Conservation (phyloP, 306 rosid species). For the Sicyos edulis region DNA sequence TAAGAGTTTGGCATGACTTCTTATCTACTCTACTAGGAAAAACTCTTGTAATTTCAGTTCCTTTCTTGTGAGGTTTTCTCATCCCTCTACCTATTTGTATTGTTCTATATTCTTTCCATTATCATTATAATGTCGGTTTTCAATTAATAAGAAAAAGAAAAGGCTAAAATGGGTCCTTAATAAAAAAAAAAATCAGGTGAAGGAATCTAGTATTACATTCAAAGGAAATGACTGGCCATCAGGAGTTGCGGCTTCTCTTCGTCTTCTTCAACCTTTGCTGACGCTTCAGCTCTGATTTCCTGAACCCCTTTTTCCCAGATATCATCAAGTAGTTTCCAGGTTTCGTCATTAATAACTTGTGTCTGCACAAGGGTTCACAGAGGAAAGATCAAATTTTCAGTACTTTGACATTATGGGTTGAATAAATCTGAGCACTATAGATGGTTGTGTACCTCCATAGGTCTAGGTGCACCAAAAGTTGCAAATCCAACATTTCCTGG, state of each 20-base stretch:
- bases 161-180: background rate
- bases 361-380: conserved; percentile 43
- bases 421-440: conserved; percentile 20
- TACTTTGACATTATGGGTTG: conserved; percentile 1
- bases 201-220: conserved; percentile 33
- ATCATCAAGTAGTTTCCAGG: conserved; percentile 85
- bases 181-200: conserved; percentile 22
- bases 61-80: background rate
- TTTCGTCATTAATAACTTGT: conserved; percentile 73
- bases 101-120: background rate
- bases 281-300: conserved; percentile 58
- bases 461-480: conserved; percentile 90
- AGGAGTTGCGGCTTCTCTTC: conserved; percentile 78
- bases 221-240: conserved; percentile 86
- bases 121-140: background rate
- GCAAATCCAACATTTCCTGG: conserved; percentile 85
- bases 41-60: background rate
- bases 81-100: background rate
- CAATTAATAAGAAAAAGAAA: background rate
- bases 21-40: background rate
- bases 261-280: conserved; percentile 67
- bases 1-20: background rate
- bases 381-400: conserved; percentile 14
- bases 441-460: conserved; percentile 57
- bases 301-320: conserved; percentile 76